Conservation (phyloP, 2,329 filamentous ascomycete genomes). For the Talaromyces sp. region DNA sequence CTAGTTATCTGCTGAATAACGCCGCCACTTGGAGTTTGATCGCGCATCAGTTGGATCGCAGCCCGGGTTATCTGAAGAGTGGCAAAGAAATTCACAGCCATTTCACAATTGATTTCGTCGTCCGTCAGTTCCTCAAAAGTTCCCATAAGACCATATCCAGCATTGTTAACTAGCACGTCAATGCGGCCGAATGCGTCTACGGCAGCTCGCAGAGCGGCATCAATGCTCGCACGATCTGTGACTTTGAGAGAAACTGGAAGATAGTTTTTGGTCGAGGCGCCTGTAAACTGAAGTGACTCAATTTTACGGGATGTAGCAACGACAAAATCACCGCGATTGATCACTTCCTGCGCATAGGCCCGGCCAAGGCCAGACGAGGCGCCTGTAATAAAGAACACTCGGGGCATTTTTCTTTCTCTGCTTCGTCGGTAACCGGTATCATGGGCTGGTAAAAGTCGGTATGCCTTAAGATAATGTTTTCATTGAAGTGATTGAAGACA, state of each 20-base stretch:
- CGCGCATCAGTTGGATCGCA: background rate
- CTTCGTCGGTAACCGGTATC: background rate
- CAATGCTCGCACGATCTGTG: background rate
- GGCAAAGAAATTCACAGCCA: background rate
- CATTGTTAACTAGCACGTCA: conserved; percentile 2
- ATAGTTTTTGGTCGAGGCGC: background rate
- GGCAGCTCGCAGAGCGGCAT: background rate
- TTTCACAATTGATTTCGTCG: background rate
- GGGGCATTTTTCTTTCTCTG: background rate
- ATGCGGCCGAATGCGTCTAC: background rate
- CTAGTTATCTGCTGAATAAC: conserved; percentile 16
- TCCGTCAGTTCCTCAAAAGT: background rate
- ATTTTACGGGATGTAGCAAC: background rate
- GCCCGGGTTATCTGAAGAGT: background rate
- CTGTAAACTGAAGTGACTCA: background rate
- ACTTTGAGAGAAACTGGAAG: background rate
- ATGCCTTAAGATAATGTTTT: too few species aligned
- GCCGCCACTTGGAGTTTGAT: conserved; percentile 9
- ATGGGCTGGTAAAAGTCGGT: background rate
- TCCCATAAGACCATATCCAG: background rate
- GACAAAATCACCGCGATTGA: background rate
- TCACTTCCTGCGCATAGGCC: background rate
- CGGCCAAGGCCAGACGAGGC: background rate
- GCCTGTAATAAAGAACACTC: background rate
- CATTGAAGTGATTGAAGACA: background rate